These are phyloP conservation scores for Cyathus striatus DNA, from an alignment of 768 basidiomycete genomes.

Conservation along the genomic window DNA sequence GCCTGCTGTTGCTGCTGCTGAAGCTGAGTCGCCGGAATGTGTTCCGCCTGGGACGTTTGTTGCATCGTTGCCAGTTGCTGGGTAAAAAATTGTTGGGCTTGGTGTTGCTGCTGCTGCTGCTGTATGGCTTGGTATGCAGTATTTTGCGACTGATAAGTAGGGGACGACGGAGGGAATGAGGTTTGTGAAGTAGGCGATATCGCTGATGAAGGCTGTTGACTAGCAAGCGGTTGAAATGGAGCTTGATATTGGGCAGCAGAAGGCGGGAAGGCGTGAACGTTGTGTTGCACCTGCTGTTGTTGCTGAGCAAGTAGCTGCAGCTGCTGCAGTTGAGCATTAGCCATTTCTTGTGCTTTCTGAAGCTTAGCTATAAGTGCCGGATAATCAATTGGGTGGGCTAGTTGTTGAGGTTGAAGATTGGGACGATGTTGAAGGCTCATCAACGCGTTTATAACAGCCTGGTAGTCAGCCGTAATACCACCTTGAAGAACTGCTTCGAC, in stretches of 20 bases:
- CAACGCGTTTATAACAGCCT: conserved; percentile 23
- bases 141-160: conserved; percentile 4
- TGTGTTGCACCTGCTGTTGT: conserved; percentile 10
- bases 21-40: conserved; percentile 7
- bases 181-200: no score
- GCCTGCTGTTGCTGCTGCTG: conserved; percentile 10
- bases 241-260: conserved; percentile 3
- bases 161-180: no score
- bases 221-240: conserved; percentile 1
- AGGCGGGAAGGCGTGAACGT: conserved; percentile 2
- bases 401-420: conserved; percentile 11
- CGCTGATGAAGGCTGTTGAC: conserved; percentile 4
- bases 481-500: conserved; percentile 26
- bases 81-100: conserved; percentile 4
- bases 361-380: conserved; percentile 15
- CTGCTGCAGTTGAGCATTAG: not conserved
- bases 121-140: conserved; percentile 2
- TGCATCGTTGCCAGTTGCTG: conserved; percentile 8
- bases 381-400: conserved; percentile 11
- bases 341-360: conserved; percentile 1
- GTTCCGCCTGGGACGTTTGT: conserved; percentile 9
- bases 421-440: conserved; percentile 15
- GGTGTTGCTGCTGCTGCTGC: conserved; percentile 5
- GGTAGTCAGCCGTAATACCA: conserved; percentile 25
- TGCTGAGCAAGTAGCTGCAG: conserved; percentile 9